Percentiles rank a stretch among this genome's conserved stretches.
Evolutionary conservation across 768 basidiomycete genomes (phyloP).

Genomic region (Favolaschia claudopus): DNA sequence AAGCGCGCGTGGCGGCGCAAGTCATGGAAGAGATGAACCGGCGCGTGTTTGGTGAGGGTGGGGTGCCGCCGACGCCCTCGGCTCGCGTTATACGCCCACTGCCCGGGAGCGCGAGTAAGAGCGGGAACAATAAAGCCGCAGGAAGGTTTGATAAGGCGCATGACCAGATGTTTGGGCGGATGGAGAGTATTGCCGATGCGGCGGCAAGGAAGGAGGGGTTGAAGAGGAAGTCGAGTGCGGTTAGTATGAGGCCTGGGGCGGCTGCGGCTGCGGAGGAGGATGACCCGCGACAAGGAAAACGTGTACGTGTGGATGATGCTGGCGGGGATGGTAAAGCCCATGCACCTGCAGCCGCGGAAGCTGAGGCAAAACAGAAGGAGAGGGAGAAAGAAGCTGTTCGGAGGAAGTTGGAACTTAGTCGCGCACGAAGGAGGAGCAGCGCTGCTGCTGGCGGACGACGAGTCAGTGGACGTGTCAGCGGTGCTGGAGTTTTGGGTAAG

Average conservation of each 20-base stretch:
- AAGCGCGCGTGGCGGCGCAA: constrained; percentile 60
- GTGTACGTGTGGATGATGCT: constrained; percentile 44
- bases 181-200: constrained; percentile 73
- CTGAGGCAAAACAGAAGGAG: constrained; percentile 55
- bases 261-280: constrained; percentile 40
- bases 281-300: constrained; percentile 39
- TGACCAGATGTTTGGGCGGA: constrained; percentile 71
- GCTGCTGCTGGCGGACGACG: constrained; percentile 46
- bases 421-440: constrained; percentile 75
- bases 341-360: constrained; percentile 46
- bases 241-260: constrained; percentile 32
- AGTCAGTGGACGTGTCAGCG: constrained; percentile 47
- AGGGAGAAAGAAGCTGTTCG: constrained; percentile 65
- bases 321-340: constrained; percentile 33
- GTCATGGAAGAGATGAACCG: constrained; percentile 87
- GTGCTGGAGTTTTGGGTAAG: constrained; percentile 50
- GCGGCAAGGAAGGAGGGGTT: constrained; percentile 42
- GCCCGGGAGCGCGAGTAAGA: constrained; percentile 41
- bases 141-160: constrained; percentile 63
- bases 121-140: constrained; percentile 42
- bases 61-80: constrained; percentile 38
- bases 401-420: constrained; percentile 70
- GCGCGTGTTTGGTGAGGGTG: constrained; percentile 66
- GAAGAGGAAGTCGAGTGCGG: constrained; percentile 60
- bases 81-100: constrained; percentile 33